phyloP scores from a whole-genome alignment of 2,329 filamentous ascomycete species.

The Fusarium globosum region DNA sequence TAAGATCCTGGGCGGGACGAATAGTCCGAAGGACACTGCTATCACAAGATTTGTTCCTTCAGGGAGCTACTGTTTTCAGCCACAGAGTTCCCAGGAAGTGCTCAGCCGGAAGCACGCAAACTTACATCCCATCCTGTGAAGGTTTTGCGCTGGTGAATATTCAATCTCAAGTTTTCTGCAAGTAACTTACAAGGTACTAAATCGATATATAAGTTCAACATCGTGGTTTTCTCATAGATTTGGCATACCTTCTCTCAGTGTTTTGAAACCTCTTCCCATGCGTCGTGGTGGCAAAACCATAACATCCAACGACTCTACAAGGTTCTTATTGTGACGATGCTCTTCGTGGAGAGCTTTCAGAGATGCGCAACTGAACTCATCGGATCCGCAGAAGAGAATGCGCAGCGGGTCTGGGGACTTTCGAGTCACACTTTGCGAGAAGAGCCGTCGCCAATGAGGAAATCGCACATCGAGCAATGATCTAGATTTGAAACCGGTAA shows the following conservation, averaged over 20 bases:
- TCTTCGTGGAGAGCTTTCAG: conserved; percentile 76
- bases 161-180: conserved; percentile 72
- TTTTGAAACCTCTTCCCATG: conserved; percentile 79
- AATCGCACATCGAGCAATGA: conserved; percentile 15
- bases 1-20: conserved; percentile 84
- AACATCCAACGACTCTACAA: conserved; percentile 84
- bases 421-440: conserved; percentile 29
- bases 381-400: conserved; percentile 94
- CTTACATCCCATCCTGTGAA: conserved; percentile 84
- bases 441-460: conserved; percentile 22
- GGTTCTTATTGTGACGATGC: conserved; percentile 59
- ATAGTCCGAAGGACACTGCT: conserved; percentile 93
- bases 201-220: not conserved
- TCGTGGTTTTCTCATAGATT: not conserved
- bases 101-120: not conserved
- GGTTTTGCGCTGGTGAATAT: conserved; percentile 79
- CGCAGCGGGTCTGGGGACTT: conserved; percentile 70
- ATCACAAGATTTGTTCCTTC: conserved; percentile 79
- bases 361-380: conserved; percentile 86
- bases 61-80: conserved; percentile 61
- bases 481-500: conserved; percentile 8
- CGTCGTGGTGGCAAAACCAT: conserved; percentile 83
- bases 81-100: not conserved
- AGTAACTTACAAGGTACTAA: conserved; percentile 78
- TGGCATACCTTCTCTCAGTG: conserved; percentile 69